phyloP scores from a whole-genome alignment of 345 rosid species.

The Populus simonii region DNA sequence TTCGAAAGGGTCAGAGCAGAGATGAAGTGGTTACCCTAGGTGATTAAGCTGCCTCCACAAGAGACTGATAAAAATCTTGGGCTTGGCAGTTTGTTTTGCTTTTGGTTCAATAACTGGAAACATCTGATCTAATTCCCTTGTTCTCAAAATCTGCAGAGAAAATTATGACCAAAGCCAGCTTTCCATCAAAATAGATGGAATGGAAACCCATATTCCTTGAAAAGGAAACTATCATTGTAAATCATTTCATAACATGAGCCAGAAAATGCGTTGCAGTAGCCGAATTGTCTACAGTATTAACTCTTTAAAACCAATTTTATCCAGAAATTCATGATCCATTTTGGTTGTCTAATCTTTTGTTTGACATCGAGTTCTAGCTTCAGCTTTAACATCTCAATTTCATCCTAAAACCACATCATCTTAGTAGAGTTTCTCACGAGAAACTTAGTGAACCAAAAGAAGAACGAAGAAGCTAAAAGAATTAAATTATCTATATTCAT shows the following conservation, averaged over 20 bases:
- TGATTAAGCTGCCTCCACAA: slow-evolving; percentile 96
- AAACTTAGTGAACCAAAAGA: neutral
- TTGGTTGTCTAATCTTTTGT: neutral
- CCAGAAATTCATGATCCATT: neutral
- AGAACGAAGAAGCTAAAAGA: neutral
- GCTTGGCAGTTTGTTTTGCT: slow-evolving; percentile 66
- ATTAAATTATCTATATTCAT: neutral
- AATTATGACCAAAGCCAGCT: neutral
- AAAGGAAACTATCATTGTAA: neutral
- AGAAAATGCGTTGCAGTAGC: too few species aligned
- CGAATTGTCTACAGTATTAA: neutral
- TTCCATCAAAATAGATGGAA: neutral
- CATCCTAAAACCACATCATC: neutral
- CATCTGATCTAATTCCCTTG: slow-evolving; percentile 52
- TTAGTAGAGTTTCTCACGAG: neutral
- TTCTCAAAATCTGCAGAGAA: slow-evolving; percentile 39
- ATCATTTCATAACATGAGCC: neutral
- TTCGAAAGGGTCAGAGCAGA: neutral
- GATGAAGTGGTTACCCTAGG: slow-evolving; percentile 51
- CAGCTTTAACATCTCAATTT: neutral
- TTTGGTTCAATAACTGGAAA: slow-evolving; percentile 69
- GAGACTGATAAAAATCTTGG: slow-evolving; percentile 60
- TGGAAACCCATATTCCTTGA: neutral
- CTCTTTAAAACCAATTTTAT: neutral
- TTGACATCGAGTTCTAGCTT: neutral